Evolutionary conservation across 192 early-diverging fungal genomes (phyloP).

Genomic region (Mortierella hygrophila): DNA sequence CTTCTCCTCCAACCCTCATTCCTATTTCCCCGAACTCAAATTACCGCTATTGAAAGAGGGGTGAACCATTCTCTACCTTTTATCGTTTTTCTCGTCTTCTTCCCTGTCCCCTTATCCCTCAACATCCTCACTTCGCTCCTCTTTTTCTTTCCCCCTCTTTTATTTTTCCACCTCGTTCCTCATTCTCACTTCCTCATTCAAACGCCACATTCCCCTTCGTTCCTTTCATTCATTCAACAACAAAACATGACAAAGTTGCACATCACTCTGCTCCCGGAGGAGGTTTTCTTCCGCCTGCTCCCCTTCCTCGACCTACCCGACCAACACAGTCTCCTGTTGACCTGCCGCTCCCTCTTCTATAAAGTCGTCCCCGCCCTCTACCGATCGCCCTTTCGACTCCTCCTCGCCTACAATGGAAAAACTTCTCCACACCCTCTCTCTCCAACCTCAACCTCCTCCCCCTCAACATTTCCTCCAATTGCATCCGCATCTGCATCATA

Average conservation of each 20-base stretch:
- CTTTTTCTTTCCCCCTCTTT: not conserved
- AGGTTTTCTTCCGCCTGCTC: conserved; percentile 13
- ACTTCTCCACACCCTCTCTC: not conserved
- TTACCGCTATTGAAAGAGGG: not conserved
- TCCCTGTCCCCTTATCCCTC: not conserved
- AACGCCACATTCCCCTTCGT: not conserved
- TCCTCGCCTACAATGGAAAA: conserved; percentile 33
- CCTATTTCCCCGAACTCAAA: not conserved
- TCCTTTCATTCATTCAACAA: not conserved
- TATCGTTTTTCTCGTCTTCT: conserved; percentile 2
- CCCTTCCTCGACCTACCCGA: conserved; percentile 30
- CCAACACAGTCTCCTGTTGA: conserved; percentile 50
- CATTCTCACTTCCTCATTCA: not conserved
- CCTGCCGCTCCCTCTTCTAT: conserved; percentile 29
- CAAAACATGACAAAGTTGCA: conserved; percentile 4
- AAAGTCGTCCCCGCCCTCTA: conserved; percentile 37
- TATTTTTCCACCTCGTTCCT: not conserved
- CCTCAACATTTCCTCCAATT: not conserved
- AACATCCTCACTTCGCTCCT: not conserved
- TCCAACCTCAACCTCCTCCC: not conserved
- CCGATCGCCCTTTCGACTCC: conserved; percentile 39
- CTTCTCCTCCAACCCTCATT: not conserved
- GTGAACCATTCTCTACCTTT: conserved; percentile 5
- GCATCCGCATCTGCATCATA: not conserved
- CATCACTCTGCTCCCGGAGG: conserved; percentile 17